Evolutionary conservation across 2,329 filamentous ascomycete species (phyloP).

Genomic region (Nemania abortiva): DNA sequence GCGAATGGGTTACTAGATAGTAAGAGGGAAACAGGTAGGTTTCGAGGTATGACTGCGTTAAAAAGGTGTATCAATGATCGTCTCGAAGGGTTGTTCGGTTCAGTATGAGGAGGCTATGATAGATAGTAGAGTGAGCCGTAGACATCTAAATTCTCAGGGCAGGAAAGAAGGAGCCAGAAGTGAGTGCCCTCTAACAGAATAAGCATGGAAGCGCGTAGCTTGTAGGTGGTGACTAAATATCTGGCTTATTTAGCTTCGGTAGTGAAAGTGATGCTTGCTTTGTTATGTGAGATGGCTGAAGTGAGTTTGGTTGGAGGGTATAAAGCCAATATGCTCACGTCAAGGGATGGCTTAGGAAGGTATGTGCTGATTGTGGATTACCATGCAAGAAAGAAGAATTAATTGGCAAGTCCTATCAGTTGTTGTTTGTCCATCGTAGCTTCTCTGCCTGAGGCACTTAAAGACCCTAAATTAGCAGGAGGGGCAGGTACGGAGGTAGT

Average conservation of each 20-base stretch:
- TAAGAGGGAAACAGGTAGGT: background rate
- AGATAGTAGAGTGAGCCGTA: background rate
- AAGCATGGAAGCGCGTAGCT: background rate
- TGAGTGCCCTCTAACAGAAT: background rate
- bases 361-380: background rate
- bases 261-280: background rate
- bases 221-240: background rate
- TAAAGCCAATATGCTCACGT: background rate
- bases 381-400: background rate
- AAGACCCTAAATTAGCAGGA: background rate
- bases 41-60: background rate
- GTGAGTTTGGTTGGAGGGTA: background rate
- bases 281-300: background rate
- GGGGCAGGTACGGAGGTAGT: background rate
- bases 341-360: background rate
- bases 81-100: background rate
- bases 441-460: background rate
- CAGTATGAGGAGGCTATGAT: background rate
- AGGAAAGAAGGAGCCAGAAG: background rate
- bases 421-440: background rate
- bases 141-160: background rate
- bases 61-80: background rate
- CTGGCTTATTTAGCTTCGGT: background rate
- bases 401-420: background rate
- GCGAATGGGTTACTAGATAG: background rate